Evolutionary conservation across 805 yeast species (phyloP), one percentile per base, ranked within the genome.

Genomic region (Schwanniomyces vanrijiae): DNA sequence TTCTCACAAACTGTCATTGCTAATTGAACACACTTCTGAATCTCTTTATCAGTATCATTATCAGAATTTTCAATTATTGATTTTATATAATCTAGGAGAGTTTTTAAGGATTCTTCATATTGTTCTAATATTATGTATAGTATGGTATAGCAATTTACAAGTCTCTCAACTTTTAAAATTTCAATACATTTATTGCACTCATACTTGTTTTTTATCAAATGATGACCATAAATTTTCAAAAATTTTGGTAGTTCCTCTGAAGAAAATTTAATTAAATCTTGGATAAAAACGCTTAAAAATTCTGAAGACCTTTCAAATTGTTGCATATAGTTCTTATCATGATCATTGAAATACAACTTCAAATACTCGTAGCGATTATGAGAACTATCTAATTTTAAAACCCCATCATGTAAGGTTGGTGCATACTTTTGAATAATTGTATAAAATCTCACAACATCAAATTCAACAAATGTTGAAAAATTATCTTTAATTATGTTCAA

Each of bases 331-430:
- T 6, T 16, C 16, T 31, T 31, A 5, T 14, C 11, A 14, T 31
- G 20, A 13, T 4, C 18, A 20, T 53, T 60, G 49, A 69, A 65
- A n/a, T 76, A 50, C 1, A 53, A 42, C 1, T 49, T 49, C 34
- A 77, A 55, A 50, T 76, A 78, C 24, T 55, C 46, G 48, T 50
- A 75, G 29, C 61, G 60, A 10, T 64, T 22, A 6, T 28, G 14
- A 0, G 37, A 45, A 39, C 62, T 68, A 9, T 62, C 43, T 20
- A 70, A 50, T 1, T 55, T 46, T 29, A 80, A 54, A 1, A 73
- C 62, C 42, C 66, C 62, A 1, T 47, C 40, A 54, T 80, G 81
- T 31, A 81, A 49, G 1, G 53, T 47, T 0, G 80, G 79, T 42
- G 65, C 56, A 51, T 69, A 61, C 13, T 54, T 55, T 11, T 68